These are phyloP conservation scores for Scolecobasidium constrictum DNA, from an alignment of 2,329 filamentous ascomycete species.

Conservation along the genomic window DNA sequence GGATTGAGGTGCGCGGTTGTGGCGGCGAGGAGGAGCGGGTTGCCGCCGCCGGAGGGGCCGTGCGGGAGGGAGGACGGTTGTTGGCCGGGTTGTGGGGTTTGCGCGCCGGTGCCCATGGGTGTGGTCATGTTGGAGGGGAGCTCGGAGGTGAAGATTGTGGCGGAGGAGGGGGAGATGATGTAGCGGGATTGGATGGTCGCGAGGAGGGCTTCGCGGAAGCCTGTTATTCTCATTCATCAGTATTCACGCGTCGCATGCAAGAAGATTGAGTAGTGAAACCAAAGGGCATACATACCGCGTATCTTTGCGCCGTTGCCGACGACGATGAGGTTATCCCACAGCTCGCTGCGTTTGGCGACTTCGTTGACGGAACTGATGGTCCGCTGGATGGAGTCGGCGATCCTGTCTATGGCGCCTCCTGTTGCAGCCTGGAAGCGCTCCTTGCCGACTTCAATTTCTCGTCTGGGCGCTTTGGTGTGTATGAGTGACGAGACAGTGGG, in stretches of 20 bases:
- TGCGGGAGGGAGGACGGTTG: constrained; percentile 35
- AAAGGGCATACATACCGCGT: constrained; percentile 38
- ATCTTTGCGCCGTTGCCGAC: constrained; percentile 75
- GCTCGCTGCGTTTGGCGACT: constrained; percentile 68
- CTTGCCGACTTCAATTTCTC: constrained; percentile 65
- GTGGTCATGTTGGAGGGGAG: constrained; percentile 90
- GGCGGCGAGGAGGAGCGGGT: constrained; percentile 83
- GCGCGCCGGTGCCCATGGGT: constrained; percentile 78
- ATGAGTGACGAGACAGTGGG: constrained; percentile 21
- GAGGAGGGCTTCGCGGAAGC: constrained; percentile 82
- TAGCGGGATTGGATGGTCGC: constrained; percentile 71
- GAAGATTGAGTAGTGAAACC: too few species aligned
- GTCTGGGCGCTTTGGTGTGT: constrained; percentile 29
- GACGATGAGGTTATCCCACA: constrained; percentile 89
- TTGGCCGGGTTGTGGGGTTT: constrained; percentile 62
- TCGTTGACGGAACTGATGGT: constrained; percentile 76
- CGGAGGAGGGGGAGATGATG: constrained; percentile 81
- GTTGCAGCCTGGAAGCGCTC: constrained; percentile 59
- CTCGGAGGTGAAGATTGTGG: constrained; percentile 95
- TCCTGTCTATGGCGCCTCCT: constrained; percentile 66
- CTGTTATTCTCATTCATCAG: too few species aligned
- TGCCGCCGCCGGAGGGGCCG: constrained; percentile 45
- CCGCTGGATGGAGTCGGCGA: constrained; percentile 74
- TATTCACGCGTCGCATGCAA: too few species aligned
- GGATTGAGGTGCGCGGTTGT: constrained; percentile 58